These are phyloP conservation scores for Friedmanniomyces simplex DNA, from an alignment of 495 filamentous ascomycete genomes.

Conservation along the genomic window DNA sequence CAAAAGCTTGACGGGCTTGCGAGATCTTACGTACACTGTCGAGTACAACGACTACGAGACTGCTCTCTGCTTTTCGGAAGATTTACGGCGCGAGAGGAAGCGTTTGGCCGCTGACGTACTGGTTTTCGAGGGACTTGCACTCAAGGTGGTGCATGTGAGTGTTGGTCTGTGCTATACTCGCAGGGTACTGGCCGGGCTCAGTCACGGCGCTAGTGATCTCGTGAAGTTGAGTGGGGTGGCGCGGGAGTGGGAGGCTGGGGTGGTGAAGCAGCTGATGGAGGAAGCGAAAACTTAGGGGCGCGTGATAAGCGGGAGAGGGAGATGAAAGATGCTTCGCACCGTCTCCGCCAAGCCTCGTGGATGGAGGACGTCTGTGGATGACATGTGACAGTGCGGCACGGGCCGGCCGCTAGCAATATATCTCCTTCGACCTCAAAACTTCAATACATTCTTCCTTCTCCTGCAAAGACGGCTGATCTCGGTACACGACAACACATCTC, in stretches of 20 bases:
- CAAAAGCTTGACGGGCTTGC: not conserved
- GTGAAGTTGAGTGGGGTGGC: not conserved
- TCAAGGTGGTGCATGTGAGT: not conserved
- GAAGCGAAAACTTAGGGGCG: not conserved
- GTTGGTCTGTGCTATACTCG: not conserved
- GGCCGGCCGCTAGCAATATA: no score
- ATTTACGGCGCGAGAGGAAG: not conserved
- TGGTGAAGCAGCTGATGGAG: not conserved
- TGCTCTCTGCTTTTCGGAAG: not conserved
- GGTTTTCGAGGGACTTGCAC: not conserved
- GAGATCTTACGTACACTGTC: not conserved
- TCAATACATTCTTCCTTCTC: no score
- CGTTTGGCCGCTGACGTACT: not conserved
- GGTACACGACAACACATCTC: no score
- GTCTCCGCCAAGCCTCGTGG: no score
- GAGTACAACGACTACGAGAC: not conserved
- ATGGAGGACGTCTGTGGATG: no score
- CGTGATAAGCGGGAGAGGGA: not conserved
- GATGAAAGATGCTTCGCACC: not conserved
- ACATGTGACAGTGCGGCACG: no score
- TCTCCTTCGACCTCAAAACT: no score
- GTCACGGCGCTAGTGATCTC: not conserved
- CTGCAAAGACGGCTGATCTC: no score
- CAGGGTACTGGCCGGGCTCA: not conserved
- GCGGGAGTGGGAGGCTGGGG: not conserved